A percentile compares a stretch with the other conserved stretches of the same genome.
Conservation (phyloP, 257 asterid genomes). For the Lavandula angustifolia region DNA sequence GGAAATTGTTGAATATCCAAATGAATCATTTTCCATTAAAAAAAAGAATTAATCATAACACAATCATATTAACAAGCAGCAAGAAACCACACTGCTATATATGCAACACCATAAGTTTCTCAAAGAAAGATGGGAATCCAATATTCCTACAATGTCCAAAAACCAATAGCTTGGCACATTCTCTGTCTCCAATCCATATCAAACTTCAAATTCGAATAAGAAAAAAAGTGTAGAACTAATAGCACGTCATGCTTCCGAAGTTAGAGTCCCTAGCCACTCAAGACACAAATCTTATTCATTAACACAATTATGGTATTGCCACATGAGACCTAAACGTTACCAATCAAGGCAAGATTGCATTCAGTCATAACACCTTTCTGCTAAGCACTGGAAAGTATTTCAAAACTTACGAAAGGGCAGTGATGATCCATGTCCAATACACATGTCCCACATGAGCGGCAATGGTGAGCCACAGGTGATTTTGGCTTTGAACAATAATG, state of each 20-base stretch:
- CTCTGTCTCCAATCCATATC: slow-evolving; percentile 14
- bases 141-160: neutral
- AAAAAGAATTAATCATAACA: neutral
- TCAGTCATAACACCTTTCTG: slow-evolving; percentile 1
- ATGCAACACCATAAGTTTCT: neutral
- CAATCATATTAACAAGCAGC: neutral
- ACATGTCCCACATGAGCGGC: slow-evolving; percentile 90
- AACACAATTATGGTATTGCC: neutral
- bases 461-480: slow-evolving; percentile 85
- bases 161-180: slow-evolving; percentile 10
- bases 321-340: slow-evolving; percentile 6
- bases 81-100: neutral
- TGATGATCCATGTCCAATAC: slow-evolving; percentile 97
- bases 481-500: slow-evolving; percentile 83
- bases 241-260: slow-evolving; percentile 7
- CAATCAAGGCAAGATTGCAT: slow-evolving; percentile 11
- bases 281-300: neutral
- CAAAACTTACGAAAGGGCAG: slow-evolving; percentile 91
- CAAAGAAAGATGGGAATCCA: neutral
- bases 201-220: slow-evolving; percentile 3
- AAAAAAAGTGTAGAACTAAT: slow-evolving; percentile 6
- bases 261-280: slow-evolving; percentile 8
- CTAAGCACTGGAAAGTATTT: slow-evolving; percentile 3
- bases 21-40: neutral
- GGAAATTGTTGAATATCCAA: slow-evolving; percentile 26